Conservation (phyloP, 106 monocot species). For the Dioscorea alata region DNA sequence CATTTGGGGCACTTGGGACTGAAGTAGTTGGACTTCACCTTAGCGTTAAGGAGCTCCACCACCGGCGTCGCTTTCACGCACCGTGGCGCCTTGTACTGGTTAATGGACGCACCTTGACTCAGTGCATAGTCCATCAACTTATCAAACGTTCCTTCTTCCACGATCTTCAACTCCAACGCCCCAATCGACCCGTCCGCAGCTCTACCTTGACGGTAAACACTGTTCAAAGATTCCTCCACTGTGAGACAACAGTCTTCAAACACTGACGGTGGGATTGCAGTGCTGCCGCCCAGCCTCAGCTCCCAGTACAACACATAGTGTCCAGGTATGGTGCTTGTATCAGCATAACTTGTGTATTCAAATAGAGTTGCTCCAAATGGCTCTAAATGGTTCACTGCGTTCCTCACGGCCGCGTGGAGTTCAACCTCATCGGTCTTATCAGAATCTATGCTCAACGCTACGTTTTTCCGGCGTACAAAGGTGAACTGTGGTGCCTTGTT, state of each 20-base stretch:
- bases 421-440: slow-evolving; percentile 92
- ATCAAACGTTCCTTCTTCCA: slow-evolving; percentile 76
- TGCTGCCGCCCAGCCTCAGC: slow-evolving; percentile 28
- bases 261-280: slow-evolving; percentile 42
- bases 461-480: slow-evolving; percentile 77
- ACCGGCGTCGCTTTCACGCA: slow-evolving; percentile 46
- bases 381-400: slow-evolving; percentile 48
- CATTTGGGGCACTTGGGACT: slow-evolving; percentile 82
- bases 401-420: slow-evolving; percentile 62
- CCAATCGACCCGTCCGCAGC: slow-evolving; percentile 67
- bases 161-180: slow-evolving; percentile 65
- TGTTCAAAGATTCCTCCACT: slow-evolving; percentile 80
- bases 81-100: slow-evolving; percentile 91
- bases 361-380: slow-evolving; percentile 48
- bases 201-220: slow-evolving; percentile 71
- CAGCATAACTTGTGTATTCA: slow-evolving; percentile 87
- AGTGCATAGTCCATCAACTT: slow-evolving; percentile 81
- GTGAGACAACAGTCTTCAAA: slow-evolving; percentile 79
- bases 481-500: slow-evolving; percentile 79
- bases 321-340: slow-evolving; percentile 61
- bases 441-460: slow-evolving; percentile 75
- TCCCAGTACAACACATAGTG: slow-evolving; percentile 96
- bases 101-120: slow-evolving; percentile 67
- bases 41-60: slow-evolving; percentile 54
- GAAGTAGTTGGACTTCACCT: slow-evolving; percentile 43